A percentile compares a stretch with the other conserved stretches of the same genome.
Evolutionary conservation across 306 rosid genomes (phyloP).

Genomic region (Quercus gilva): DNA sequence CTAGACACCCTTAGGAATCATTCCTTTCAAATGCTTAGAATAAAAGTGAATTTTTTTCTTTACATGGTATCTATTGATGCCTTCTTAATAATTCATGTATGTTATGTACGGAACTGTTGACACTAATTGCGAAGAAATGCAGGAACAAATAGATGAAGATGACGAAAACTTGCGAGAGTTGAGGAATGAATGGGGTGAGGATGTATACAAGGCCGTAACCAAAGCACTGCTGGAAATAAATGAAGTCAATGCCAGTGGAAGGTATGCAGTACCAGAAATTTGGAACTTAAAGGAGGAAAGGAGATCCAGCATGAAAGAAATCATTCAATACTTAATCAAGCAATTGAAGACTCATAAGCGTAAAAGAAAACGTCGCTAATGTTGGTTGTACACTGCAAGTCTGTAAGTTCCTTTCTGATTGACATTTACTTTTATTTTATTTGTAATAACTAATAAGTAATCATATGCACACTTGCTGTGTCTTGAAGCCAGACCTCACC

Average conservation of each 20-base stretch:
- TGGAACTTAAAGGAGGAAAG: conserved; percentile 51
- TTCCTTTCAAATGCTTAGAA: not conserved
- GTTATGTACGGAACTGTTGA: no score
- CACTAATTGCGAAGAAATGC: conserved; percentile 9
- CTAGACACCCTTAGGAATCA: not conserved
- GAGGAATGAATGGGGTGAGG: conserved; percentile 42
- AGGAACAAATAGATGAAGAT: conserved; percentile 44
- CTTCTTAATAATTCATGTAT: no score
- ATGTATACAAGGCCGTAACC: conserved; percentile 40
- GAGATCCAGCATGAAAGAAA: conserved; percentile 45
- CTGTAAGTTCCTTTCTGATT: no score
- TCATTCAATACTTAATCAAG: conserved; percentile 20
- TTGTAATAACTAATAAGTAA: no score
- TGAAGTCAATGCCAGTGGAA: conserved; percentile 63
- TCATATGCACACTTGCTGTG: no score
- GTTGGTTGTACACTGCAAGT: not conserved
- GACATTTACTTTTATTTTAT: no score
- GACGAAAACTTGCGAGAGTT: conserved; percentile 44
- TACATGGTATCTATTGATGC: no score
- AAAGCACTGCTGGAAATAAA: conserved; percentile 54
- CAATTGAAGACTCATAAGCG: conserved; percentile 32
- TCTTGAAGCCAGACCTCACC: no score
- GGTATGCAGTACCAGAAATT: conserved; percentile 47
- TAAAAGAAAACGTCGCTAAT: conserved; percentile 10
- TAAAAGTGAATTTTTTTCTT: not conserved